Conservation (phyloP, 2,329 filamentous ascomycete species). For the Cercospora sesami region DNA sequence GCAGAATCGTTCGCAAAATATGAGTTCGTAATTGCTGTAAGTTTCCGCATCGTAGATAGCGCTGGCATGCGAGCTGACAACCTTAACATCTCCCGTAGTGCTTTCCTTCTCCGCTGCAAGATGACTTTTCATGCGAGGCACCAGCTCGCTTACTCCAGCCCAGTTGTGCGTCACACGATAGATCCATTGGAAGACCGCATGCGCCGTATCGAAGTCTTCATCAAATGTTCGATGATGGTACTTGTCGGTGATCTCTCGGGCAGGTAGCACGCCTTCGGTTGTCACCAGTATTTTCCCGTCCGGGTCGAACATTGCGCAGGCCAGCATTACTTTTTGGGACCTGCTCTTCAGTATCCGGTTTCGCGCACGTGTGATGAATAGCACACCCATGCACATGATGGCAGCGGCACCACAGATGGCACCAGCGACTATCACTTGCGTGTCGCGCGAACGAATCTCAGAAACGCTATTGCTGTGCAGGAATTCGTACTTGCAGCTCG, state of each 20-base stretch:
- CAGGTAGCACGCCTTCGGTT: slow-evolving; percentile 67
- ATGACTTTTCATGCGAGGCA: slow-evolving; percentile 72
- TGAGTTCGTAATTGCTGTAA: slow-evolving; percentile 68
- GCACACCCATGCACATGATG: slow-evolving; percentile 39
- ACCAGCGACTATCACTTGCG: slow-evolving; percentile 72
- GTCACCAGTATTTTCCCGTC: slow-evolving; percentile 68
- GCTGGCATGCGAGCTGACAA: slow-evolving; percentile 35
- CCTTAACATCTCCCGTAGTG: slow-evolving; percentile 37
- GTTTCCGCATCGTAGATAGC: slow-evolving; percentile 55
- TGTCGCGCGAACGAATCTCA: slow-evolving; percentile 54
- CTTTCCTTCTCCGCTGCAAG: slow-evolving; percentile 50
- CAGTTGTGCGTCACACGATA: slow-evolving; percentile 80
- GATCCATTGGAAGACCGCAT: slow-evolving; percentile 84
- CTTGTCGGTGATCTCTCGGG: slow-evolving; percentile 74
- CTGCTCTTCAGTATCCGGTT: slow-evolving; percentile 44
- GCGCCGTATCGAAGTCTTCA: slow-evolving; percentile 72
- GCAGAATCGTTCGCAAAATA: slow-evolving; percentile 83
- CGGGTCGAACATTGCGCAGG: slow-evolving; percentile 66
- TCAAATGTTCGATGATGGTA: slow-evolving; percentile 66
- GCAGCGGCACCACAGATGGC: slow-evolving; percentile 54
- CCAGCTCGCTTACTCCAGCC: slow-evolving; percentile 64
- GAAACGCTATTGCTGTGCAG: slow-evolving; percentile 46
- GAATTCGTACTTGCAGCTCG: slow-evolving; percentile 68
- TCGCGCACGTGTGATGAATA: slow-evolving; percentile 42
- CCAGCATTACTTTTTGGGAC: slow-evolving; percentile 57